Conservation (phyloP, 1,139 yeast genomes). For the Nakaseomyces delphensis region DNA sequence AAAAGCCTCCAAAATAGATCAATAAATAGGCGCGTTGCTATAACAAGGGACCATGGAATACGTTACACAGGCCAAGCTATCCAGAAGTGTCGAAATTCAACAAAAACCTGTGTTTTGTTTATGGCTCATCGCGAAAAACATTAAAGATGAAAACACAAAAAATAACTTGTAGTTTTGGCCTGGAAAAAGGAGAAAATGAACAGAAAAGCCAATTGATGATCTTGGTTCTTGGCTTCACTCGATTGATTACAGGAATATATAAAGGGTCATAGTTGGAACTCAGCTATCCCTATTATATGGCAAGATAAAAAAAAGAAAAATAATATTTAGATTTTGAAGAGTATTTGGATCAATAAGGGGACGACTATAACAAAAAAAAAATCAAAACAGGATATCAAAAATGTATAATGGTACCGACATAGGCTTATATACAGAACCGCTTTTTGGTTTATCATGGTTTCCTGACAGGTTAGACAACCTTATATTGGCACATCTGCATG, state of each 20-base stretch:
- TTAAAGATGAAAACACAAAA: background rate
- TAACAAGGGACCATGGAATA: too few species aligned
- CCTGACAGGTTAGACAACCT: slow-evolving; percentile 24
- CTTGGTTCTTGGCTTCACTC: background rate
- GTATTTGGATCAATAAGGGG: background rate
- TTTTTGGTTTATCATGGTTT: slow-evolving; percentile 25
- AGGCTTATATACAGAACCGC: slow-evolving; percentile 19
- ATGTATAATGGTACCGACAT: background rate
- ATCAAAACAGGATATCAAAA: background rate
- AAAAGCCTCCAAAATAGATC: background rate
- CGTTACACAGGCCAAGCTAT: background rate
- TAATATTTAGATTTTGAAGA: too few species aligned
- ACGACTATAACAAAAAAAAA: too few species aligned
- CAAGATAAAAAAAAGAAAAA: too few species aligned
- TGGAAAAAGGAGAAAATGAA: background rate
- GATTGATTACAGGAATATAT: background rate
- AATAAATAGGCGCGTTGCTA: too few species aligned
- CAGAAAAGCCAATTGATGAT: background rate
- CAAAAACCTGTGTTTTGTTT: background rate
- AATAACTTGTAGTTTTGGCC: background rate
- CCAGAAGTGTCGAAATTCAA: background rate
- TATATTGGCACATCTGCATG: slow-evolving; percentile 41
- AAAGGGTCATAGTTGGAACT: too few species aligned
- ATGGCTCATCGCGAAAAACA: background rate
- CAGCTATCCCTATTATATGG: too few species aligned